Evolutionary conservation across 202 grass and related monocot genomes (phyloP).

Genomic region (Zizania palustris): DNA sequence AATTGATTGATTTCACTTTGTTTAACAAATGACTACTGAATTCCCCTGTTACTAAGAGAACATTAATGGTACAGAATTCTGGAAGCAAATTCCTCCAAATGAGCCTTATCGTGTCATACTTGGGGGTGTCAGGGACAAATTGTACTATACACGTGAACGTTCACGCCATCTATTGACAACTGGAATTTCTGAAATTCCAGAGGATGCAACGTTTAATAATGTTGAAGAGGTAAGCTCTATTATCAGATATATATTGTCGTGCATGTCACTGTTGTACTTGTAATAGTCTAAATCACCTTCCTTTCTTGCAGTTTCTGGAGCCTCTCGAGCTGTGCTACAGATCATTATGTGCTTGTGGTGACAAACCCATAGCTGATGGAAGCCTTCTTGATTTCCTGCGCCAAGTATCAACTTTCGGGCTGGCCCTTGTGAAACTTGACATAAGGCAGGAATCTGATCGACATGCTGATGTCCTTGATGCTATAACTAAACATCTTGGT

Average conservation of each 20-base stretch:
- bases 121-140: constrained; percentile 90
- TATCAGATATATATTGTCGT: constrained; percentile 1
- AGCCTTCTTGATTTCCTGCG: constrained; percentile 98
- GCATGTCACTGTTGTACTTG: constrained; percentile 8
- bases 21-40: constrained; percentile 2
- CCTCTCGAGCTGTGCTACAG: constrained; percentile 95
- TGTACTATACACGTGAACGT: constrained; percentile 87
- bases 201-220: constrained; percentile 72
- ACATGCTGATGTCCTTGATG: constrained; percentile 91
- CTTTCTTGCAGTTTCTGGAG: constrained; percentile 75
- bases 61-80: constrained; percentile 82
- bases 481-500: constrained; percentile 85
- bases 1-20: constrained; percentile 9
- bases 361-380: constrained; percentile 91
- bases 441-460: constrained; percentile 99
- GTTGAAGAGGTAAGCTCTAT: constrained; percentile 72
- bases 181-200: constrained; percentile 75
- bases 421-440: constrained; percentile 96
- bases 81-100: constrained; percentile 90
- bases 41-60: constrained; percentile 39
- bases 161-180: constrained; percentile 76
- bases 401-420: constrained; percentile 96
- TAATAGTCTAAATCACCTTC: constrained; percentile 30
- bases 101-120: constrained; percentile 99
- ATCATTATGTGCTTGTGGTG: constrained; percentile 90